Percentiles rank a stretch among this genome's conserved stretches.
These are phyloP conservation scores for Aspergillus kassunensis DNA, from an alignment of 495 filamentous ascomycete genomes.

Conservation along the genomic window DNA sequence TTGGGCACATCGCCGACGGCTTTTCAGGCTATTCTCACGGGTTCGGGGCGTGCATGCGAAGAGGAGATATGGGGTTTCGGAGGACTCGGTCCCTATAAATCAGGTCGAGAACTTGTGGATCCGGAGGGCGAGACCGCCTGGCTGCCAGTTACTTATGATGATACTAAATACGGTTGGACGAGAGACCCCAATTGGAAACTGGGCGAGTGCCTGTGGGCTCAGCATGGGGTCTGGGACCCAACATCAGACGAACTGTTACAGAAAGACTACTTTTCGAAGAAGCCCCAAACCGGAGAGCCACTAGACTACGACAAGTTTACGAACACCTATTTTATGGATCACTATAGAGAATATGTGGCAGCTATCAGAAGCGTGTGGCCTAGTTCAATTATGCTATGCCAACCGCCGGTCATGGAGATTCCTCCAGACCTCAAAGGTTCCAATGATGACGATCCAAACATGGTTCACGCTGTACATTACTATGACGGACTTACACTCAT, in stretches of 20 bases:
- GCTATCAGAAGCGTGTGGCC: conserved; percentile 72
- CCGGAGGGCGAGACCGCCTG: conserved; percentile 82
- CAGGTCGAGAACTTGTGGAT: conserved; percentile 77
- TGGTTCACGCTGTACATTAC: conserved; percentile 92
- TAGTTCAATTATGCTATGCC: conserved; percentile 81
- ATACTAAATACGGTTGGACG: conserved; percentile 84
- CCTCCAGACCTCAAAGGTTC: conserved; percentile 87
- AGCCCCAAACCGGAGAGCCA: conserved; percentile 62
- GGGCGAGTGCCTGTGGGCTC: conserved; percentile 93
- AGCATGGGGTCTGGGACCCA: conserved; percentile 94
- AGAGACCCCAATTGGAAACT: conserved; percentile 85
- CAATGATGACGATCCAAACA: conserved; percentile 77
- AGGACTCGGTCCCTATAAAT: conserved; percentile 84
- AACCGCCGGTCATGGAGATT: conserved; percentile 87
- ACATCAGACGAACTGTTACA: conserved; percentile 68
- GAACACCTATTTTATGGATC: conserved; percentile 81
- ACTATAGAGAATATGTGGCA: conserved; percentile 72
- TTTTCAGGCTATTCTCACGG: conserved; percentile 89
- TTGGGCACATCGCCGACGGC: conserved; percentile 92
- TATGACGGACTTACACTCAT: conserved; percentile 96
- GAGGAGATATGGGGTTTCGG: conserved; percentile 92
- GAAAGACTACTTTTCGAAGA: conserved; percentile 84
- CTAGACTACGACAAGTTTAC: conserved; percentile 83
- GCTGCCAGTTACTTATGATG: conserved; percentile 76
- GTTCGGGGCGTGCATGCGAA: conserved; percentile 85